Base-by-base conservation (phyloP, 345 rosid genomes). In the Zanthoxylum bungeanum region DNA sequence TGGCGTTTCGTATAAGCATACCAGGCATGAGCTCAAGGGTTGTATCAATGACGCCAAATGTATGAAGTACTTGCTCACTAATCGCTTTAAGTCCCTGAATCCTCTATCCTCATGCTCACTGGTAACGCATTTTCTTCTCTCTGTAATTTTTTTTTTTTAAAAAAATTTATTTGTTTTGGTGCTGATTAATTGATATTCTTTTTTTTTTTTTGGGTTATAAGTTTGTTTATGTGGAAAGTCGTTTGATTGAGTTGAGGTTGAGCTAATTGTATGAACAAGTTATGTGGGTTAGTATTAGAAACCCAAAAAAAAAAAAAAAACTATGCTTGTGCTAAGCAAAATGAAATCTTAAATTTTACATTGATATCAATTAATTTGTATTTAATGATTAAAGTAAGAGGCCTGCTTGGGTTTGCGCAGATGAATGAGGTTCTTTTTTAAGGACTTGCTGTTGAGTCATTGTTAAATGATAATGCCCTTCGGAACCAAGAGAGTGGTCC, bases 61-160 rank as follows among this genome's bases (percentile, higher is more conserved):
- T 75, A 93, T 93, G 94, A 91, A 93, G 83, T 91, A 76, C 83
- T 68, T 93, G 91, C 52, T 93, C 87, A 75, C 89, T 72, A 87
- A 86, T 46, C 89, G 81, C 46, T 93, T 91, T 82, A 79, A 77
- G 8, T 91, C 78, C 97, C 93, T 0, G 97, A 90, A 72, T 86
- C 98, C 22, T 88, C 89, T 80, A 86, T 93, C 75, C 58, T 91
- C 67, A 81, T 90, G 86, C 97, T 93, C 69, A 86, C 87, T 0
- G 98, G 91, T 88, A 81, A 30, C n/a, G 46, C 17, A n/a, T n/a
- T n/a, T n/a, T 30, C 50, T 37, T 7, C 0, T 49, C 24, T 8
- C 3, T 63, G 36, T n/a, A n/a, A n/a, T 22, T 8, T 33, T 5
- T 31, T 22, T 17, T 7, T 14, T 17, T 46, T n/a, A n/a, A n/a